Conservation (phyloP, 169 alveolate species). For the Cryptosporidium muris region DNA sequence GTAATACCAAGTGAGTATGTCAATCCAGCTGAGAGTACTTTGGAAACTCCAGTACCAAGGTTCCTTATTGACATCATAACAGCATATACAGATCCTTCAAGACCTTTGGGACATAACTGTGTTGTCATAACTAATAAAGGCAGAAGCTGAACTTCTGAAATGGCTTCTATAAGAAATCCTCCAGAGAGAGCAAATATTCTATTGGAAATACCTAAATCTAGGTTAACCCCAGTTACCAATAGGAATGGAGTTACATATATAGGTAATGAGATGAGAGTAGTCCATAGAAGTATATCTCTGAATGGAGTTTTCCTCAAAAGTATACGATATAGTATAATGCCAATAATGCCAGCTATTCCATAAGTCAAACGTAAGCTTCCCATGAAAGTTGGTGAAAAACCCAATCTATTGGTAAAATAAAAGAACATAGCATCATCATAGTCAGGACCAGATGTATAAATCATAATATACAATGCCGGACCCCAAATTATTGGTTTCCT, state of each 20-base stretch:
- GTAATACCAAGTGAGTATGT: constrained; percentile 89
- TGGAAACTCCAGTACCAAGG: constrained; percentile 89
- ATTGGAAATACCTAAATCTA: constrained; percentile 87
- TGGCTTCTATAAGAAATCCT: constrained; percentile 91
- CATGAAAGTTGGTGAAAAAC: constrained; percentile 91
- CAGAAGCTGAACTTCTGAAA: constrained; percentile 87
- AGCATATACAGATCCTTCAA: constrained; percentile 96
- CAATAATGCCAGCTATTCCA: constrained; percentile 91
- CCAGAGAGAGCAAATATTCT: constrained; percentile 88
- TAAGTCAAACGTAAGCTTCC: constrained; percentile 92
- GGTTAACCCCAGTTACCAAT: constrained; percentile 86
- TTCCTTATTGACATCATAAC: constrained; percentile 91
- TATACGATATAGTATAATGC: constrained; percentile 86
- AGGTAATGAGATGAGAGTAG: constrained; percentile 87
- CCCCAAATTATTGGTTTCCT: constrained; percentile 87
- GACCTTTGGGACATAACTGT: constrained; percentile 92
- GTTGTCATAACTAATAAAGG: constrained; percentile 94
- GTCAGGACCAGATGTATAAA: constrained; percentile 88
- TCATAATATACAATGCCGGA: constrained; percentile 89
- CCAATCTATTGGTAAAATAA: constrained; percentile 89
- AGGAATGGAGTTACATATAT: constrained; percentile 83
- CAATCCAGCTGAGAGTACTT: constrained; percentile 89
- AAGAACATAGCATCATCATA: constrained; percentile 93
- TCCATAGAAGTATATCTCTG: constrained; percentile 85
- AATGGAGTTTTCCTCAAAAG: constrained; percentile 85